Evolutionary conservation across 1,284 basidiomycete genomes (phyloP), one percentile per base, ranked within the genome.

Genomic region (Sporisorium scitamineum): DNA sequence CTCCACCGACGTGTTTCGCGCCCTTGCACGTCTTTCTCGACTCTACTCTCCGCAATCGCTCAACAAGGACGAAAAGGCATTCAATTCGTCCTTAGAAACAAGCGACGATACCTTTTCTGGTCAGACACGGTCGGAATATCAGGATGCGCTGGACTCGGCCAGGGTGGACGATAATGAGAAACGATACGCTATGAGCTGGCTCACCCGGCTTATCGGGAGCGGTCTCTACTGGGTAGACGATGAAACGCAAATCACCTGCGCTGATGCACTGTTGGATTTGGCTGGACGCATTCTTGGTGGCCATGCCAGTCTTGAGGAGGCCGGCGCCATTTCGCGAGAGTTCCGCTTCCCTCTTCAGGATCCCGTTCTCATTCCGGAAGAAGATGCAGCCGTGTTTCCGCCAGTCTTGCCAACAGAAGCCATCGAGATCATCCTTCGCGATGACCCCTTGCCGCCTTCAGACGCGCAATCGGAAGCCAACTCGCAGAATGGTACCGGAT

Each of bases 181-280:
- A 56, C 52, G 76, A 14, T 78, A 51, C 22, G 65, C 72, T 31
- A 71, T 76, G 71, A 48, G 51, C 48, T 78, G 76, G 76, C 56
- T 78, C 24, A 78, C 76, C 5, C 58, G 68, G 11, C n/a, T 78
- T 42, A 76, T 78, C 42, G 71, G 63, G 18, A 75, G 61, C 45
- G 65, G 72, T 1, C 61, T 71, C 10, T 57, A 59, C 47, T 78
- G 76, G 72, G 7, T 78, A 4, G 57, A 75, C 18, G 61, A 63
- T 20, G 64, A 61, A 11, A 24, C 32, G 2, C 54, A 41, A 0
- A 18, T 32, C 16, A 52, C 53, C 9, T 45, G 54, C 1, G 47
- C 64, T 10, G 76, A 78, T 13, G 34, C 48, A 9, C 55, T 78
- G 3, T n/a, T 78, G 6, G 76, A 78, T 29, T 52, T 75, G 2